These are phyloP conservation scores for Cladosporium sp. DNA, from an alignment of 2,329 filamentous ascomycete genomes.

Conservation along the genomic window DNA sequence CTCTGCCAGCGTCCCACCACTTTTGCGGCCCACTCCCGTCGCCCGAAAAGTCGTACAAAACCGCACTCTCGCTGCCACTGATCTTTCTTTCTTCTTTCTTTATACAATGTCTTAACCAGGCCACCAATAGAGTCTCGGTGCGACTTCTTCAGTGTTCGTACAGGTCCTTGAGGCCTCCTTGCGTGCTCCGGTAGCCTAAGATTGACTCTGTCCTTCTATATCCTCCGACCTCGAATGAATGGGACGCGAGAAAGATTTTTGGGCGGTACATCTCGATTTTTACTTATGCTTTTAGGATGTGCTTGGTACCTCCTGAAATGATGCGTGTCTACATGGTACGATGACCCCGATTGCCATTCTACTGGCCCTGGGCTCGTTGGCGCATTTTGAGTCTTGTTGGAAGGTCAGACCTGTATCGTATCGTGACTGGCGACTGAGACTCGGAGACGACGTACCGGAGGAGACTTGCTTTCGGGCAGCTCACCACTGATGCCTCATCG, in stretches of 20 bases:
- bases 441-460: constrained; percentile 45
- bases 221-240: constrained; percentile 46
- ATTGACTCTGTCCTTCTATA: constrained; percentile 57
- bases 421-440: not conserved
- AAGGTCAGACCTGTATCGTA: not conserved
- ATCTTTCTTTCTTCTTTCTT: constrained; percentile 39
- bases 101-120: constrained; percentile 69
- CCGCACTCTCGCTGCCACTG: constrained; percentile 3
- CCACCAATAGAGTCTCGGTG: constrained; percentile 99
- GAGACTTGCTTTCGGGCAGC: constrained; percentile 77
- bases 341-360: constrained; percentile 3
- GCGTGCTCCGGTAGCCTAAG: constrained; percentile 99
- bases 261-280: constrained; percentile 31
- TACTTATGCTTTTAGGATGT: not conserved
- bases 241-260: constrained; percentile 38
- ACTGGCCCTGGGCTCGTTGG: constrained; percentile 54
- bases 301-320: not conserved
- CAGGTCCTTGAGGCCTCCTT: constrained; percentile 70
- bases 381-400: constrained; percentile 64
- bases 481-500: constrained; percentile 66
- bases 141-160: constrained; percentile 85
- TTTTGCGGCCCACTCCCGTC: not conserved
- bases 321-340: not conserved
- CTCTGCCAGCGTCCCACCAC: not conserved
- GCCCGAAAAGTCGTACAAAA: constrained; percentile 3